phyloP scores from a whole-genome alignment of 768 basidiomycete genomes.

The Amanita fuliginea region DNA sequence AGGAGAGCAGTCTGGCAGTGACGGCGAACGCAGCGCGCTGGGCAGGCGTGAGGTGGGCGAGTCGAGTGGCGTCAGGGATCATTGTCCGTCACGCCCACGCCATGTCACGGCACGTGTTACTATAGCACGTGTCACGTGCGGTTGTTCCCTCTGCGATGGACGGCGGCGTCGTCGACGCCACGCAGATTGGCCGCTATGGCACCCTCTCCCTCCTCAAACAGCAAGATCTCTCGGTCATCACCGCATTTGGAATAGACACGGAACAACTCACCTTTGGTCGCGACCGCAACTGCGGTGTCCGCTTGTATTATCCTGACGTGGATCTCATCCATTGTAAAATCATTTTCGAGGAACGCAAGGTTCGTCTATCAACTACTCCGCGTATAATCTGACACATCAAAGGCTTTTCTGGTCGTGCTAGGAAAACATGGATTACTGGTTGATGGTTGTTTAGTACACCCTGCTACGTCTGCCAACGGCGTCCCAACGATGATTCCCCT shows the following conservation, averaged over 20 bases:
- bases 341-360: constrained; percentile 57
- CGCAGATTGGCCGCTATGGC: constrained; percentile 53
- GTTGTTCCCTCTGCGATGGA: neutral
- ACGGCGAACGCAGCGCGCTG: constrained; percentile 38
- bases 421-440: constrained; percentile 47
- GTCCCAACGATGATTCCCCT: constrained; percentile 49
- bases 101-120: constrained; percentile 3
- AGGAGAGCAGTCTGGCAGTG: constrained; percentile 39
- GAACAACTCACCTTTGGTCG: constrained; percentile 60
- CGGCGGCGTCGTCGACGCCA: constrained; percentile 1
- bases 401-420: constrained; percentile 62
- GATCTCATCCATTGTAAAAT: constrained; percentile 57
- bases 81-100: constrained; percentile 10
- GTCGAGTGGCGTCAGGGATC: constrained; percentile 16
- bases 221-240: constrained; percentile 34
- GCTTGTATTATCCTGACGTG: constrained; percentile 59
- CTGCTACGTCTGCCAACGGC: constrained; percentile 19
- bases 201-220: constrained; percentile 55
- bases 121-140: neutral
- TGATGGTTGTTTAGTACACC: constrained; percentile 54
- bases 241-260: constrained; percentile 65
- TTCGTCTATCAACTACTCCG: constrained; percentile 11
- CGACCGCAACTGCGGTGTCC: constrained; percentile 49
- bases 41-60: constrained; percentile 20
- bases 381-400: neutral